phyloP scores from a whole-genome alignment of 129 eudicot species.

The Deinandra increscens region DNA sequence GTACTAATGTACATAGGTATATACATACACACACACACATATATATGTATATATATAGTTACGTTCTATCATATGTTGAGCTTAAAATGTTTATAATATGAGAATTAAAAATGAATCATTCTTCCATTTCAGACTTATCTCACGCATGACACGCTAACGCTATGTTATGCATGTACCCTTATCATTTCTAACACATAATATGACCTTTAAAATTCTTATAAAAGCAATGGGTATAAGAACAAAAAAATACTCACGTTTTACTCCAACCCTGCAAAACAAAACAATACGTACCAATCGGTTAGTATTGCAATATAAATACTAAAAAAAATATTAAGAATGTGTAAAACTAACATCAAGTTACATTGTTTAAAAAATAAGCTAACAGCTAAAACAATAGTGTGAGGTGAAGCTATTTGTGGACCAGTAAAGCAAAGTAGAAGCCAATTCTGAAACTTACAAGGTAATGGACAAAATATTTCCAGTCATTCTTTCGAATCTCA shows the following conservation, averaged over 20 bases:
- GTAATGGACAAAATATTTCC: conserved; percentile 89
- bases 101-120: neutral
- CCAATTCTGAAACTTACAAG: conserved; percentile 58
- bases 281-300: neutral
- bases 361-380: conserved; percentile 9
- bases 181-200: neutral
- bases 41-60: neutral
- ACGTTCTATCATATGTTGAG: neutral
- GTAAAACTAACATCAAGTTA: conserved; percentile 6
- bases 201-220: conserved; percentile 21
- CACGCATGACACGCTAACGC: neutral
- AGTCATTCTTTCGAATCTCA: conserved; percentile 55
- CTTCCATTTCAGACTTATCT: neutral
- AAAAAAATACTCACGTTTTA: conserved; percentile 67
- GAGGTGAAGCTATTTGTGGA: neutral
- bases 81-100: neutral
- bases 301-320: conserved; percentile 15
- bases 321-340: conserved; percentile 3
- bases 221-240: neutral
- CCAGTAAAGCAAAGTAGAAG: neutral
- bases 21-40: neutral
- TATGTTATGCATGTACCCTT: conserved; percentile 2
- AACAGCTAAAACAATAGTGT: neutral
- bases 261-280: conserved; percentile 89
- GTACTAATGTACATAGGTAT: neutral